phyloP scores from a whole-genome alignment of 441 rosid species.

The Populus tomentosa region DNA sequence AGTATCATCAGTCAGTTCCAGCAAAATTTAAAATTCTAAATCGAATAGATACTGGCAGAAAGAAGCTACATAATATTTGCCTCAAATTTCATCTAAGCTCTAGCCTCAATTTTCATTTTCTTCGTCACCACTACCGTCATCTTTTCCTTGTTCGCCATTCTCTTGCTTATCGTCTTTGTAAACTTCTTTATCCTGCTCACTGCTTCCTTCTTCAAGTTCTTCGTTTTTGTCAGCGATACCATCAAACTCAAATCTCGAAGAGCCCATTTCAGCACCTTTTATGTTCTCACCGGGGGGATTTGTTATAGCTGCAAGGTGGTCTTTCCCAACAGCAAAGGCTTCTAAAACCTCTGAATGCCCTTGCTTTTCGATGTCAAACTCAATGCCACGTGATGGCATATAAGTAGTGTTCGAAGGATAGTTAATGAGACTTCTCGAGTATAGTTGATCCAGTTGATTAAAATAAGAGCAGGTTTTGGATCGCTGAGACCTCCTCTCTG shows the following conservation, averaged over 20 bases:
- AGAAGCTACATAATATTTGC: background rate
- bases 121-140: slow-evolving; percentile 1
- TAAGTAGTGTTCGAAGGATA: slow-evolving; percentile 3
- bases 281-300: slow-evolving; percentile 9
- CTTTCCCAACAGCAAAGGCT: slow-evolving; percentile 17
- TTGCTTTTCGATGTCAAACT: slow-evolving; percentile 6
- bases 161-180: slow-evolving; percentile 3
- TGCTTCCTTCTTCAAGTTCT: slow-evolving; percentile 11
- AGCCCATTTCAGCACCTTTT: slow-evolving; percentile 17
- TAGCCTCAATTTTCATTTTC: background rate
- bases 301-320: slow-evolving; percentile 1
- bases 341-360: slow-evolving; percentile 27
- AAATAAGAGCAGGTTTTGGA: slow-evolving; percentile 41
- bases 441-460: slow-evolving; percentile 34
- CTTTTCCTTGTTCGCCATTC: slow-evolving; percentile 4
- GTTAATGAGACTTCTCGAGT: slow-evolving; percentile 18
- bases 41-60: background rate
- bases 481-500: slow-evolving; percentile 21
- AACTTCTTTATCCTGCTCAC: slow-evolving; percentile 11
- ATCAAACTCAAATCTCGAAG: slow-evolving; percentile 15
- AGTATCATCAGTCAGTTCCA: background rate
- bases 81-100: background rate
- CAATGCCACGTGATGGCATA: slow-evolving; percentile 1
- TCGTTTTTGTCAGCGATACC: background rate
- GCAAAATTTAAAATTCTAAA: background rate